These are phyloP conservation scores for Erucastrum elatum DNA, from an alignment of 345 rosid species.

Conservation along the genomic window DNA sequence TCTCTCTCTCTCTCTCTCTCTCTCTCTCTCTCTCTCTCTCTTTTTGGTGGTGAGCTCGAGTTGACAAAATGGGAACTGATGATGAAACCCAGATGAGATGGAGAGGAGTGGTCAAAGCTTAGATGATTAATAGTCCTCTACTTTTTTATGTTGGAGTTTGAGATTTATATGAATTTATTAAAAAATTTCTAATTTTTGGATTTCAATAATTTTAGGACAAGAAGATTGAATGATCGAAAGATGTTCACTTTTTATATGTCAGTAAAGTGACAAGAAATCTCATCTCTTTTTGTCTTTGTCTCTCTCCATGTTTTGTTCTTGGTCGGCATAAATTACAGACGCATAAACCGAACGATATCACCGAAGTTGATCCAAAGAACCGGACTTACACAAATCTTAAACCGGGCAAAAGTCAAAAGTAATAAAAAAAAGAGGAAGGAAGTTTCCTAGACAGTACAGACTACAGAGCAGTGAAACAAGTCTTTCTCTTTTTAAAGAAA, in stretches of 20 bases:
- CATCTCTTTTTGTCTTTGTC: conserved; percentile 23
- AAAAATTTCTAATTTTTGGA: background rate
- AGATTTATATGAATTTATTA: conserved; percentile 4
- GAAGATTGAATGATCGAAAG: conserved; percentile 15
- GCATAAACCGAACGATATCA: background rate
- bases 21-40: background rate
- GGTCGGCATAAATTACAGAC: conserved; percentile 12
- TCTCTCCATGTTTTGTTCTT: conserved; percentile 17
- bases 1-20: background rate
- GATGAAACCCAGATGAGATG: conserved; percentile 24
- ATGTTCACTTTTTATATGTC: conserved; percentile 17
- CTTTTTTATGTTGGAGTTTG: background rate
- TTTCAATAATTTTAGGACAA: conserved; percentile 2
- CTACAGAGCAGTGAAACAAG: conserved; percentile 17
- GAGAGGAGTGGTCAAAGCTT: conserved; percentile 28
- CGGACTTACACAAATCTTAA: background rate
- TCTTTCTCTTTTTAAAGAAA: background rate
- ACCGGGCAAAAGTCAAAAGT: background rate
- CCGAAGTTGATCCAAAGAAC: background rate
- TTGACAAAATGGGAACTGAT: conserved; percentile 30
- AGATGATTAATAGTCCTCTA: conserved; percentile 22
- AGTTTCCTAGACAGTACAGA: conserved; percentile 8
- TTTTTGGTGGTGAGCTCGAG: conserved; percentile 1
- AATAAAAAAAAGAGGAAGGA: background rate
- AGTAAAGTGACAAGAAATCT: conserved; percentile 27